These are phyloP conservation scores for Cordyceps sp. DNA, from an alignment of 2,329 filamentous ascomycete genomes.

Conservation along the genomic window DNA sequence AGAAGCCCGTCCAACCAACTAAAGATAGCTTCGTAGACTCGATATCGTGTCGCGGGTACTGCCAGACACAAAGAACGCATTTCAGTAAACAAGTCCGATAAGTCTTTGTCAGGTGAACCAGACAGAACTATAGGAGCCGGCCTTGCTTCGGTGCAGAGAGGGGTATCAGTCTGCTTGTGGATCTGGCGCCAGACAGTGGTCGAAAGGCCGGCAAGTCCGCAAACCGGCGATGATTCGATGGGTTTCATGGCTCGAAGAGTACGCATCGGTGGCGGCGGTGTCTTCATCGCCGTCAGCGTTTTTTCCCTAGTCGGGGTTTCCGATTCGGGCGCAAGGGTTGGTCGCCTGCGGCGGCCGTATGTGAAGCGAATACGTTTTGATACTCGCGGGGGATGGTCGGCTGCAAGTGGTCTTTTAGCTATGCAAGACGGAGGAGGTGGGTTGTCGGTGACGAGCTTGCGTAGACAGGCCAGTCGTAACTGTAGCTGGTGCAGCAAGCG, in stretches of 20 bases:
- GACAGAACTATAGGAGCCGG: neutral
- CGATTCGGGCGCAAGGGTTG: slow-evolving; percentile 1
- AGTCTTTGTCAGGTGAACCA: neutral
- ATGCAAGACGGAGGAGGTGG: slow-evolving; percentile 2
- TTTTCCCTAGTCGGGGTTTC: neutral
- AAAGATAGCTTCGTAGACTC: slow-evolving; percentile 17
- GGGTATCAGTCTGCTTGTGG: slow-evolving; percentile 5
- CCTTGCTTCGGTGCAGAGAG: neutral
- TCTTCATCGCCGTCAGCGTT: slow-evolving; percentile 5
- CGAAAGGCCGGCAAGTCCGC: slow-evolving; percentile 11
- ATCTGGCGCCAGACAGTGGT: slow-evolving; percentile 13
- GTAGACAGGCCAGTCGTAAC: slow-evolving; percentile 22
- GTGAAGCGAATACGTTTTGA: slow-evolving; percentile 14
- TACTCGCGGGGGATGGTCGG: slow-evolving; percentile 2
- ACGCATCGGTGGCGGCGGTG: slow-evolving; percentile 12
- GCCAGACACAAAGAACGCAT: slow-evolving; percentile 9
- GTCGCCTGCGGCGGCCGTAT: slow-evolving; percentile 11
- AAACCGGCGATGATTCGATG: slow-evolving; percentile 8
- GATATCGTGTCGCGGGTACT: slow-evolving; percentile 9
- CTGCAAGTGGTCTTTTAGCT: slow-evolving; percentile 8
- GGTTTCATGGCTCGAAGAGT: slow-evolving; percentile 14
- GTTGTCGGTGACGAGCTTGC: slow-evolving; percentile 14
- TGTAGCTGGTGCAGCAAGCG: slow-evolving; percentile 29
- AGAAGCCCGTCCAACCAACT: slow-evolving; percentile 13
- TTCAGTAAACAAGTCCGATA: slow-evolving; percentile 6